Conservation (phyloP, 176 grass and related monocot species). For the Aegilops longissima region DNA sequence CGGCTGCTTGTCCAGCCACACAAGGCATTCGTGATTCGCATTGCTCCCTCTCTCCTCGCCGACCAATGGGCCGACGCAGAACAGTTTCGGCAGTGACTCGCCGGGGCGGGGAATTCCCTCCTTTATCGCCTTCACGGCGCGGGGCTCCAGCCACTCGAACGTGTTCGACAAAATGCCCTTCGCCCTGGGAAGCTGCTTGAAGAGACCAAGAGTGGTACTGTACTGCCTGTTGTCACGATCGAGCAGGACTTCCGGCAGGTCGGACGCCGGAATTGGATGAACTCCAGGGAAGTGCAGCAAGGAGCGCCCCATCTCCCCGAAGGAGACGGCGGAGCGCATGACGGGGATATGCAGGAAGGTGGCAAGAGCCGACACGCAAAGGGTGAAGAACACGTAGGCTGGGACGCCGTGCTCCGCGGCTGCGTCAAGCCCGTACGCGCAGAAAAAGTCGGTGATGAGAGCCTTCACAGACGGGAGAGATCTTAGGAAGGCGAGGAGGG, state of each 20-base stretch:
- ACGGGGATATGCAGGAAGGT: slow-evolving; percentile 42
- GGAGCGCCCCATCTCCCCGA: slow-evolving; percentile 46
- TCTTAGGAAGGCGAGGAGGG: slow-evolving; percentile 25
- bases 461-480: slow-evolving; percentile 38
- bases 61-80: slow-evolving; percentile 64
- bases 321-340: slow-evolving; percentile 20
- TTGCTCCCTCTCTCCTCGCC: slow-evolving; percentile 12
- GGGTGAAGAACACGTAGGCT: slow-evolving; percentile 48
- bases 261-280: slow-evolving; percentile 43
- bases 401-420: slow-evolving; percentile 40
- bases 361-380: slow-evolving; percentile 36
- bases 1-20: slow-evolving; percentile 62
- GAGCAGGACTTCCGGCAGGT: slow-evolving; percentile 38
- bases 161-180: slow-evolving; percentile 55
- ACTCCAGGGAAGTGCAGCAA: slow-evolving; percentile 50
- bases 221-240: slow-evolving; percentile 36
- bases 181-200: slow-evolving; percentile 31
- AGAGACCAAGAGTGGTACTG: slow-evolving; percentile 10
- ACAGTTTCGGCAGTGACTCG: slow-evolving; percentile 27
- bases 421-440: slow-evolving; percentile 42
- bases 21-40: slow-evolving; percentile 35
- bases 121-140: slow-evolving; percentile 35
- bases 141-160: slow-evolving; percentile 52
- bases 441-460: slow-evolving; percentile 65
- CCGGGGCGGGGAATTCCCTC: slow-evolving; percentile 39